phyloP scores from a whole-genome alignment of 441 rosid species.

The Jatropha podagrica region DNA sequence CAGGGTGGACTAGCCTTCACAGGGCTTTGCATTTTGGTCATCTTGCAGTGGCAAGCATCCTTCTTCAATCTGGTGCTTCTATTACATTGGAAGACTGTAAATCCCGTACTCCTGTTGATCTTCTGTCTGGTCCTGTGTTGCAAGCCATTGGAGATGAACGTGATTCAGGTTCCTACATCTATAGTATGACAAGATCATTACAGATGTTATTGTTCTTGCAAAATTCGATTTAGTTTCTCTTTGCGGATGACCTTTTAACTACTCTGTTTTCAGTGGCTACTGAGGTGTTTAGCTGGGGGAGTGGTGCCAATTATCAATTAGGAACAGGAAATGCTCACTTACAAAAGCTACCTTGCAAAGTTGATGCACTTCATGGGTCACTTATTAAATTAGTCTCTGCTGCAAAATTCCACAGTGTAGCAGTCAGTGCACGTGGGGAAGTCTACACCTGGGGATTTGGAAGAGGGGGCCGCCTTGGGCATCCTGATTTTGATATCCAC shows the following conservation, averaged over 20 bases:
- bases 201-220: conserved; percentile 19
- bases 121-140: conserved; percentile 89
- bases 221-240: background rate
- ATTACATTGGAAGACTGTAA: conserved; percentile 72
- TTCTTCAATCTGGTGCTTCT: conserved; percentile 83
- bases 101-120: conserved; percentile 73
- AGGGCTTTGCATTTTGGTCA: conserved; percentile 98
- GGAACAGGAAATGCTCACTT: conserved; percentile 94
- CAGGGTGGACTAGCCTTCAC: conserved; percentile 99
- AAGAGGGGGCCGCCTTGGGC: conserved; percentile 99
- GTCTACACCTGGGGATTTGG: conserved; percentile 99
- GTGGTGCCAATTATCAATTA: conserved; percentile 95
- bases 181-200: conserved; percentile 21
- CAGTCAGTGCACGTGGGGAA: conserved; percentile 73
- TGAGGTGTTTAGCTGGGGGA: conserved; percentile 98
- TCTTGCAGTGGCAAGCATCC: conserved; percentile 91
- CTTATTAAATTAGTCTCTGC: conserved; percentile 78
- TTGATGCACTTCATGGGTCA: conserved; percentile 84
- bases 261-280: conserved; percentile 55
- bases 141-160: conserved; percentile 55
- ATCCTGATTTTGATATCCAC: conserved; percentile 99
- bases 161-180: conserved; percentile 52
- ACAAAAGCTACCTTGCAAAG: conserved; percentile 90
- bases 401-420: conserved; percentile 94
- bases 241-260: conserved; percentile 21